Conservation (phyloP, 2,329 filamentous ascomycete species). For the Colletotrichum cereale region DNA sequence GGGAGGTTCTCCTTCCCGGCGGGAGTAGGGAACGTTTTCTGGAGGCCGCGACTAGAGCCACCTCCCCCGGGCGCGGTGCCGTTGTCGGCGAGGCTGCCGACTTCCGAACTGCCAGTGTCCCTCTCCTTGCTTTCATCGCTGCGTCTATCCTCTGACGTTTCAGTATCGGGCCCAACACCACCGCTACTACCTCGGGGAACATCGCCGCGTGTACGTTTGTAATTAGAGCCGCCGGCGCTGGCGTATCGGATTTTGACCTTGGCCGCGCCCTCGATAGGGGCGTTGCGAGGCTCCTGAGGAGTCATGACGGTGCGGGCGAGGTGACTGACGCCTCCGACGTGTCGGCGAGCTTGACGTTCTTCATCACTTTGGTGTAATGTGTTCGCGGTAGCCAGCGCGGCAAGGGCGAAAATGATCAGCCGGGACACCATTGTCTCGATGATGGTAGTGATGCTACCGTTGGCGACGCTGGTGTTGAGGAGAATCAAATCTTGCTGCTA, state of each 20-base stretch:
- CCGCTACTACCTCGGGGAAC: neutral
- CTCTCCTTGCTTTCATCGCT: slow-evolving; percentile 22
- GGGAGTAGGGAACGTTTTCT: slow-evolving; percentile 41
- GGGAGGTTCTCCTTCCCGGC: slow-evolving; percentile 53
- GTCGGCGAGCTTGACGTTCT: slow-evolving; percentile 25
- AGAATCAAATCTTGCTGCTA: neutral
- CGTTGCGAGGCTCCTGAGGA: slow-evolving; percentile 20
- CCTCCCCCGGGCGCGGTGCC: slow-evolving; percentile 19
- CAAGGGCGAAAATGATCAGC: slow-evolving; percentile 36
- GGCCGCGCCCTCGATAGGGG: neutral
- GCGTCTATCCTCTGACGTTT: slow-evolving; percentile 11
- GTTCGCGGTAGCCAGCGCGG: slow-evolving; percentile 37
- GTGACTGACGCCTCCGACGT: slow-evolving; percentile 8
- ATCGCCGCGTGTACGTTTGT: slow-evolving; percentile 10
- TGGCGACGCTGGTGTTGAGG: neutral
- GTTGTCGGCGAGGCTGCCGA: slow-evolving; percentile 13
- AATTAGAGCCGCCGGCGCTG: neutral
- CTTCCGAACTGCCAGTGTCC: neutral
- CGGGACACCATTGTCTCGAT: slow-evolving; percentile 31
- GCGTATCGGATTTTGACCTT: slow-evolving; percentile 22
- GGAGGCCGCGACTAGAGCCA: slow-evolving; percentile 4
- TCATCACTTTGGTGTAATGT: slow-evolving; percentile 21
- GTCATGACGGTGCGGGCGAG: slow-evolving; percentile 27
- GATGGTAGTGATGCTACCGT: no score
- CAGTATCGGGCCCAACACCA: neutral